Conservation (phyloP, 495 filamentous ascomycete species). For the Aspergillus mulundensis region DNA sequence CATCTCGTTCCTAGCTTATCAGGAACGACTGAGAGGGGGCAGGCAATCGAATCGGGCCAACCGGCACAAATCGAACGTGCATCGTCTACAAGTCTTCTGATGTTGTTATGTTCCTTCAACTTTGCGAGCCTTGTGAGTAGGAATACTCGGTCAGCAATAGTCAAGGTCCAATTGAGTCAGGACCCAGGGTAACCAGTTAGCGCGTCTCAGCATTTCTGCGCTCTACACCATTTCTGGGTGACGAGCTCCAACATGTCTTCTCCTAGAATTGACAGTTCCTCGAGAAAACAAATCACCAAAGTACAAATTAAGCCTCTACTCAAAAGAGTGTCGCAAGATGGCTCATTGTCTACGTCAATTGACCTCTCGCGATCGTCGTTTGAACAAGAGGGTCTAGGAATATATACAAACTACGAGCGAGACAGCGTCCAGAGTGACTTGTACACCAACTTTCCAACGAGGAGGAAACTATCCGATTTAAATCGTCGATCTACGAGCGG, state of each 20-base stretch:
- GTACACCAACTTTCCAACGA: slow-evolving; percentile 20
- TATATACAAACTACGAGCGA: slow-evolving; percentile 47
- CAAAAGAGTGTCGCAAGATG: slow-evolving; percentile 51
- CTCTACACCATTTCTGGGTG: no score
- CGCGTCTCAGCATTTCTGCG: no score
- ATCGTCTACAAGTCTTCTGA: no score
- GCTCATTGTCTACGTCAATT: slow-evolving; percentile 39
- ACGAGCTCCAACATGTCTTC: slow-evolving; percentile 10
- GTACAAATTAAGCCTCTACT: slow-evolving; percentile 55
- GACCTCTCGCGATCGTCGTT: slow-evolving; percentile 53
- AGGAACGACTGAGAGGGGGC: slow-evolving; percentile 1
- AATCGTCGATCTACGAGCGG: slow-evolving; percentile 55
- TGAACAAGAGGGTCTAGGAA: slow-evolving; percentile 55
- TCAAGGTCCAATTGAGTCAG: no score
- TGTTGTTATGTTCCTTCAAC: not conserved
- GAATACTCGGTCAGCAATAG: no score
- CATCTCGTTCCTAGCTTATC: slow-evolving; percentile 6
- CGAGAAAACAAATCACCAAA: slow-evolving; percentile 29
- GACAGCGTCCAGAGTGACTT: slow-evolving; percentile 29
- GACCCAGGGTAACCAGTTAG: no score
- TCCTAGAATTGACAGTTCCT: slow-evolving; percentile 11
- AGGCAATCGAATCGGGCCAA: slow-evolving; percentile 1
- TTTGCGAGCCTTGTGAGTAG: not conserved
- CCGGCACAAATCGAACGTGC: no score
- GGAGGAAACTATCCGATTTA: slow-evolving; percentile 33